Conservation (phyloP, 1,139 yeast genomes). For the Trichomonascaceae sp. region DNA sequence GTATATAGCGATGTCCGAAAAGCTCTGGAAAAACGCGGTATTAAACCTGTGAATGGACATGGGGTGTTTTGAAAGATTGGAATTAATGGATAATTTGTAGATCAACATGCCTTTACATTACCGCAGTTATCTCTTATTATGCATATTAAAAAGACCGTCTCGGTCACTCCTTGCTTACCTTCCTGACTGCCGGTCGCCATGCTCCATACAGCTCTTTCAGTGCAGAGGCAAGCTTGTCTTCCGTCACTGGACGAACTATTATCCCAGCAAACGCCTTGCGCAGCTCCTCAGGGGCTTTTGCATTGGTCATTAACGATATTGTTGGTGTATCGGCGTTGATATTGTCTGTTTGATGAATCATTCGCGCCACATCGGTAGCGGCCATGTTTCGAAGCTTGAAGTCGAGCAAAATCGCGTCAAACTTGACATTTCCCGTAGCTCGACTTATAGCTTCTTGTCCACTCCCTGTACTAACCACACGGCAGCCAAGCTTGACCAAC, state of each 20-base stretch:
- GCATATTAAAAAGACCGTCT: not conserved
- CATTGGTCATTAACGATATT: conserved; percentile 65
- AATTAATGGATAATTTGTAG: not conserved
- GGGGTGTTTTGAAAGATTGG: not conserved
- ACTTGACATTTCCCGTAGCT: conserved; percentile 77
- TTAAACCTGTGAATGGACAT: not conserved
- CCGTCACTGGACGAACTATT: conserved; percentile 68
- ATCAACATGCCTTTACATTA: not conserved
- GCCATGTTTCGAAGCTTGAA: conserved; percentile 58
- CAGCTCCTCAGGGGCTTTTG: conserved; percentile 43
- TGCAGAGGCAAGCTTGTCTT: conserved; percentile 37
- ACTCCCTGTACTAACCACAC: conserved; percentile 68
- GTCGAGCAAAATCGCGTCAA: conserved; percentile 79
- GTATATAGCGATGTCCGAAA: conserved; percentile 68
- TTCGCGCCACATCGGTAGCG: conserved; percentile 69
- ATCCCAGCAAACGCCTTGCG: conserved; percentile 57
- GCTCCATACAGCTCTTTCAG: conserved; percentile 21
- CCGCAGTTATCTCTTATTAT: not conserved
- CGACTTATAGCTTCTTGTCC: conserved; percentile 81
- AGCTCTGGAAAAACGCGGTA: conserved; percentile 44
- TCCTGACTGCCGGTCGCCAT: conserved; percentile 4
- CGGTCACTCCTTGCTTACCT: not conserved
- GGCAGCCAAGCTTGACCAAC: conserved; percentile 68
- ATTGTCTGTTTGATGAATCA: conserved; percentile 71
- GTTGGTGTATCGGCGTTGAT: conserved; percentile 72